phyloP scores from a whole-genome alignment of 1,284 basidiomycete genomes.

The Ganoderma resinaceum region DNA sequence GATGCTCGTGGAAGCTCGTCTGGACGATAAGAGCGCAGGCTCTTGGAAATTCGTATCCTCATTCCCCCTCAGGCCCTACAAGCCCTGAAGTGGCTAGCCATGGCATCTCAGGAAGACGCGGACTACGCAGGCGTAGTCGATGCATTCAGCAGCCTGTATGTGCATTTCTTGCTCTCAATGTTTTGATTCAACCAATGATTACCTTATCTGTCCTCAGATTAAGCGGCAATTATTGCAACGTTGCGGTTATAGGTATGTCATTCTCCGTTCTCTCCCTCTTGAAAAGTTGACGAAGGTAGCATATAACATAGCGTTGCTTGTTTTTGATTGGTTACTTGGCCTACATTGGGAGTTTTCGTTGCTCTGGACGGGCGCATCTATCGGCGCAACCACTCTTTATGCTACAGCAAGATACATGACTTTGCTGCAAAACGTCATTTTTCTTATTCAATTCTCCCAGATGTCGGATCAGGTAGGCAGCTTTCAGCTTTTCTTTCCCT shows the following conservation, averaged over 20 bases:
- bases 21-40: background rate
- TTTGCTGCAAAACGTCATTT: background rate
- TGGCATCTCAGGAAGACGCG: constrained; percentile 32
- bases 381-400: background rate
- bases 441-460: background rate
- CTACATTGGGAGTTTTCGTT: background rate
- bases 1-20: background rate
- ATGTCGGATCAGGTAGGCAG: background rate
- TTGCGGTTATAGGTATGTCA: background rate
- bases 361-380: background rate
- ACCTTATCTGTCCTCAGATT: background rate
- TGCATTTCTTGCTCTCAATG: too few relatives aligned
- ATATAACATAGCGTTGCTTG: background rate
- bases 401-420: background rate
- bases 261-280: too few relatives aligned
- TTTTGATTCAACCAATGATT: too few relatives aligned
- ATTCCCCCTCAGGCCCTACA: background rate
- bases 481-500: background rate
- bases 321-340: background rate
- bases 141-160: background rate
- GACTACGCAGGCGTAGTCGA: constrained; percentile 4
- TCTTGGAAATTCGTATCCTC: too few relatives aligned
- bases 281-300: too few relatives aligned
- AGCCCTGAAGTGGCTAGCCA: background rate
- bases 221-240: background rate